Evolutionary conservation across 2,329 filamentous ascomycete genomes (phyloP).

Genomic region (Didymella lethalis): DNA sequence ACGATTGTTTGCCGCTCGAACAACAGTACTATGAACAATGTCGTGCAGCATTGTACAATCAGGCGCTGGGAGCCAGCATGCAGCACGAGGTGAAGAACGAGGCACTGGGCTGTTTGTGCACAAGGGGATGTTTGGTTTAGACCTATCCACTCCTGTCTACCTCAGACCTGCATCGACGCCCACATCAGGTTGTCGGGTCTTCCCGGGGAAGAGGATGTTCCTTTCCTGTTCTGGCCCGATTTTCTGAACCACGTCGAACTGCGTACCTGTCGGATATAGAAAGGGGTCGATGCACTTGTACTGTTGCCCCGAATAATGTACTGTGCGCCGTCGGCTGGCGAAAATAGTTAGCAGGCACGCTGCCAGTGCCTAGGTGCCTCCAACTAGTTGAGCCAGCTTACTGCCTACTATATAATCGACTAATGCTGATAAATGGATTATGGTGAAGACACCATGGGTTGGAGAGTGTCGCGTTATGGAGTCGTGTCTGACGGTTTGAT

Average conservation of each 20-base stretch:
- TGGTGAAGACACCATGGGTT: background rate
- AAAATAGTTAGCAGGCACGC: background rate
- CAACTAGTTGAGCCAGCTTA: background rate
- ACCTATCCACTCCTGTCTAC: too few relatives aligned
- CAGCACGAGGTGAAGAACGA: background rate
- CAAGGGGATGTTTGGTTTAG: too few relatives aligned
- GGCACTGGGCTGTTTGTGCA: background rate
- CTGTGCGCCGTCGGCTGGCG: background rate
- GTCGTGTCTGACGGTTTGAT: background rate
- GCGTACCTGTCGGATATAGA: slow-evolving; percentile 1
- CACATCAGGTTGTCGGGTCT: background rate
- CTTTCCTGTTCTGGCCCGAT: background rate
- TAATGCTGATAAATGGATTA: background rate
- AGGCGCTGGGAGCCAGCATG: too few relatives aligned
- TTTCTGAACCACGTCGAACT: slow-evolving; percentile 5
- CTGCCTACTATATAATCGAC: background rate
- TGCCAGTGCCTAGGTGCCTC: background rate
- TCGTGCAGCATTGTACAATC: too few relatives aligned
- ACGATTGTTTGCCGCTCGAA: background rate
- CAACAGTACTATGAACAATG: background rate
- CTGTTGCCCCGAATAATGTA: background rate
- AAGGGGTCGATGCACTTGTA: background rate
- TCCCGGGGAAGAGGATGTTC: background rate
- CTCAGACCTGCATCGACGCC: background rate
- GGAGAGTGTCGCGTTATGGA: background rate